These are phyloP conservation scores for Dunaliella sp. DNA, from an alignment of 139 green algal genomes.

Conservation along the genomic window DNA sequence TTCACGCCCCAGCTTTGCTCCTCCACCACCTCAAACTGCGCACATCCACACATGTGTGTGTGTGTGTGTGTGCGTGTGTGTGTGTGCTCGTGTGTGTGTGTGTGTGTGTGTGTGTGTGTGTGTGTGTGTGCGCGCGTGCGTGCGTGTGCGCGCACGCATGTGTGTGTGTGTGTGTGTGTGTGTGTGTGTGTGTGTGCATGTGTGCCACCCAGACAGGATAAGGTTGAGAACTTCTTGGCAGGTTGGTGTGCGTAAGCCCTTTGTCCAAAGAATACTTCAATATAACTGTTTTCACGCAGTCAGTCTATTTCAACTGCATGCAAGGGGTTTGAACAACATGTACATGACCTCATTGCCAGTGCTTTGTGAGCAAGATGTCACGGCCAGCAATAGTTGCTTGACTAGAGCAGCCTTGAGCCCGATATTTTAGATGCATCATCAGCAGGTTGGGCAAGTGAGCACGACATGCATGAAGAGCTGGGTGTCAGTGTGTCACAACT, in stretches of 20 bases:
- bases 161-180: no score
- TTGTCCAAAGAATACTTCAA: no score
- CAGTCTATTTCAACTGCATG: no score
- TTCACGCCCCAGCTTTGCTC: not conserved
- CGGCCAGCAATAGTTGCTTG: no score
- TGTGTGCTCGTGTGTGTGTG: not conserved
- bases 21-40: not conserved
- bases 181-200: not conserved
- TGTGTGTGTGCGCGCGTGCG: no score
- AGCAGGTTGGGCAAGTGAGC: not conserved
- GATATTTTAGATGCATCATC: not conserved
- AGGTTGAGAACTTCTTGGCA: no score
- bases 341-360: no score
- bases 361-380: no score
- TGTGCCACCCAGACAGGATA: not conserved
- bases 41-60: not conserved
- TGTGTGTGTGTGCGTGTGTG: not conserved
- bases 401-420: not conserved
- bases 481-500: not conserved
- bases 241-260: no score
- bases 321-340: no score
- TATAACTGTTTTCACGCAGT: no score
- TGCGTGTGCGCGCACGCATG: not conserved
- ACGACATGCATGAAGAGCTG: not conserved
- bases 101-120: not conserved